These are phyloP conservation scores for Acanthamoeba castellanii DNA, from an alignment of 208 protist genomes.

Conservation along the genomic window DNA sequence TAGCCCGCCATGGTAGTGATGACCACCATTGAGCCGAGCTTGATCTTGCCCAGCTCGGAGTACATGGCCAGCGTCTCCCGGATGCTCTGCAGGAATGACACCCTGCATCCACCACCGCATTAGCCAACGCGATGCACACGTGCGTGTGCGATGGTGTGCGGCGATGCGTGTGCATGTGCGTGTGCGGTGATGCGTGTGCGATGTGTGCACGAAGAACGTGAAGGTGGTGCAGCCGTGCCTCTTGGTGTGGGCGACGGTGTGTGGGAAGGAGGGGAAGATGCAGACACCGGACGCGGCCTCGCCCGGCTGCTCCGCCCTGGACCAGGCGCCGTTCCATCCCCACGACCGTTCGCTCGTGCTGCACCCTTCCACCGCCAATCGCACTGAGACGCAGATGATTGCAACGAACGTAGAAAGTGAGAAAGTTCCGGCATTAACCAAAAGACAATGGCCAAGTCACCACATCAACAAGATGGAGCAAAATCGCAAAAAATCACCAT, in stretches of 20 bases:
- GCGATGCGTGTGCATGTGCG: neutral
- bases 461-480: neutral
- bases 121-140: neutral
- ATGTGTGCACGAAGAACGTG: neutral
- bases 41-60: conserved; percentile 56
- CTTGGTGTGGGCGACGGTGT: neutral
- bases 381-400: neutral
- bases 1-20: conserved; percentile 43
- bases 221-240: neutral
- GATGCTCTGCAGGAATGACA: neutral
- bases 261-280: conserved; percentile 18
- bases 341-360: neutral
- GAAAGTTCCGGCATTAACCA: no score
- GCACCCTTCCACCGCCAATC: neutral
- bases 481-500: neutral
- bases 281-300: neutral
- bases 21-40: conserved; percentile 28
- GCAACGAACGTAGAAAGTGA: neutral
- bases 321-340: neutral
- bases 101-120: neutral
- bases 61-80: conserved; percentile 26
- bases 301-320: neutral
- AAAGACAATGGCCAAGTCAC: no score
- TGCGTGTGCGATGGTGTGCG: neutral
- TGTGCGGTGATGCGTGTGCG: no score